A percentile compares a stretch with the other conserved stretches of the same genome.
phyloP scores from a whole-genome alignment of 164 flowering plant genomes.

The Cinnamomum chago region DNA sequence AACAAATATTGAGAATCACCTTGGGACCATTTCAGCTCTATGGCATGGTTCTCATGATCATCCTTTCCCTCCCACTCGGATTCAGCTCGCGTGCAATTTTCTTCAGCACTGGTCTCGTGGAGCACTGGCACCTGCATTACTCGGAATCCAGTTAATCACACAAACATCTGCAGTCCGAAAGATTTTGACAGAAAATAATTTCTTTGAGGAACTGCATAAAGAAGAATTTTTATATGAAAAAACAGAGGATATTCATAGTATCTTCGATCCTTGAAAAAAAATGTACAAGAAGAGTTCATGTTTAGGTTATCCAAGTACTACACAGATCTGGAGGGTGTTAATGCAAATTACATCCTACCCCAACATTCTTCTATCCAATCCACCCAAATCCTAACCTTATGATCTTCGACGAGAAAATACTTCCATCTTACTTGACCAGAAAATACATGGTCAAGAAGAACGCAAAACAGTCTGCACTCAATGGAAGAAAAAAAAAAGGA shows the following conservation, averaged over 20 bases:
- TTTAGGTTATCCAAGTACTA: too few species aligned
- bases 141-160: neutral
- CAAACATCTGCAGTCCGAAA: neutral
- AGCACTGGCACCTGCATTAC: slow-evolving; percentile 8
- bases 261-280: neutral
- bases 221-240: too few species aligned
- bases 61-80: slow-evolving; percentile 14
- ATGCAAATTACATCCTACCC: too few species aligned
- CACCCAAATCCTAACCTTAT: too few species aligned
- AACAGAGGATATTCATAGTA: too few species aligned
- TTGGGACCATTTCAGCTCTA: slow-evolving; percentile 68
- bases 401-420: too few species aligned
- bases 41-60: slow-evolving; percentile 19
- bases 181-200: neutral
- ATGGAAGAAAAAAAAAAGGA: neutral
- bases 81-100: slow-evolving; percentile 29
- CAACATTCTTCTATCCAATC: too few species aligned
- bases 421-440: neutral
- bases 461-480: neutral
- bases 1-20: slow-evolving; percentile 64
- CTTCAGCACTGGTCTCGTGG: slow-evolving; percentile 19
- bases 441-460: neutral
- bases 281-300: neutral
- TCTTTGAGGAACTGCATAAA: neutral
- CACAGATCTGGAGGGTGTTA: too few species aligned